phyloP scores from a whole-genome alignment of 257 asterid species.

The Verbascum thapsus region DNA sequence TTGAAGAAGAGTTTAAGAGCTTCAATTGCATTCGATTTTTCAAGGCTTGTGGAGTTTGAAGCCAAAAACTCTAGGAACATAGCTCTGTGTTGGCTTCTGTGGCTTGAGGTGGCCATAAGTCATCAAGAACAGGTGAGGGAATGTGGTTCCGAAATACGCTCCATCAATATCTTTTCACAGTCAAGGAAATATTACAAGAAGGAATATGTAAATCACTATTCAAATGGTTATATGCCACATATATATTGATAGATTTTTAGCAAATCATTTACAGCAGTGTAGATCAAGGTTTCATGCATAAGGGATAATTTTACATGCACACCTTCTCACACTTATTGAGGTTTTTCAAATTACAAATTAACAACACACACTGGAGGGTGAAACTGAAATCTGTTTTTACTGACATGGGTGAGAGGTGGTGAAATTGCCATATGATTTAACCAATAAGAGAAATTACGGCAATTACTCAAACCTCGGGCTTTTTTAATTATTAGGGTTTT shows the following conservation, averaged over 20 bases:
- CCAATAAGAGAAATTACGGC: no score
- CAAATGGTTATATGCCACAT: background rate
- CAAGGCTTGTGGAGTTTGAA: slow-evolving; percentile 88
- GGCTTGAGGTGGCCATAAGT: slow-evolving; percentile 93
- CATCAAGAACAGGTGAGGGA: slow-evolving; percentile 95
- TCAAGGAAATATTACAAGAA: slow-evolving; percentile 51
- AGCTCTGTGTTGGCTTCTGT: slow-evolving; percentile 77
- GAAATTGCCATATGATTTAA: no score
- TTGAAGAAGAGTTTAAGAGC: slow-evolving; percentile 36
- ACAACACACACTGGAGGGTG: no score
- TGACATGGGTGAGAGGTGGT: no score
- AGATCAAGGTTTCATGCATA: slow-evolving; percentile 8
- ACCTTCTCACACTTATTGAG: no score
- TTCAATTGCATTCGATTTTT: slow-evolving; percentile 30
- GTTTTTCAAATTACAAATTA: no score
- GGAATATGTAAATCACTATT: background rate
- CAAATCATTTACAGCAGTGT: slow-evolving; percentile 2
- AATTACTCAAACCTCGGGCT: no score
- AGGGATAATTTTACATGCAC: no score
- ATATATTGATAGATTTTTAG: background rate
- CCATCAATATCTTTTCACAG: slow-evolving; percentile 77
- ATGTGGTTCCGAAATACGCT: slow-evolving; percentile 90
- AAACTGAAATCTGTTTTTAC: no score
- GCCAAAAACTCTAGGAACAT: slow-evolving; percentile 85
- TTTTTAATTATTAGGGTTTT: no score